Conservation (phyloP, 1,284 basidiomycete species). For the Ustilago curta region DNA sequence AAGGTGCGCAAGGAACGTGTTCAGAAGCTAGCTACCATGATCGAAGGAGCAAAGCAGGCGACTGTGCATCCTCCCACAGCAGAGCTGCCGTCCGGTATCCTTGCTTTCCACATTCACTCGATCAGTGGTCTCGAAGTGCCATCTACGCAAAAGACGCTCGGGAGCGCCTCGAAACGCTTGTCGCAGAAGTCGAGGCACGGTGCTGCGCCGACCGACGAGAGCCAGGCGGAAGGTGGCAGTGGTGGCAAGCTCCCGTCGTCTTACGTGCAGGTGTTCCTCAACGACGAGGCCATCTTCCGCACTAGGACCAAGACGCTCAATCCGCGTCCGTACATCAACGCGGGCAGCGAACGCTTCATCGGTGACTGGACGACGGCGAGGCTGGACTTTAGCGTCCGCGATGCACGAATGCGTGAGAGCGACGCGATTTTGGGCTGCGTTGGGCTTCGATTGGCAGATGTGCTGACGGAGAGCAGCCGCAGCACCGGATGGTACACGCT, state of each 20-base stretch:
- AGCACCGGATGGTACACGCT: conserved; percentile 58
- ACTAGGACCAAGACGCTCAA: conserved; percentile 63
- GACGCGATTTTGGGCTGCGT: conserved; percentile 64
- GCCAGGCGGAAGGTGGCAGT: conserved; percentile 43
- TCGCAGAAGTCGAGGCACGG: conserved; percentile 36
- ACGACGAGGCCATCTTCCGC: conserved; percentile 64
- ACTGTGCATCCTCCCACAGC: conserved; percentile 45
- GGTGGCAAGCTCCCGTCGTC: conserved; percentile 57
- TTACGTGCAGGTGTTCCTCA: conserved; percentile 64
- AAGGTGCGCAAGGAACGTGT: conserved; percentile 56
- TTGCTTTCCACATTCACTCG: conserved; percentile 64
- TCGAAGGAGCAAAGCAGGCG: conserved; percentile 55
- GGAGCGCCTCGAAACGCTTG: conserved; percentile 39
- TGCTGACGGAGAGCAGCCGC: conserved; percentile 46
- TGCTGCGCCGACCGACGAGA: conserved; percentile 37
- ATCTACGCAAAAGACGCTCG: conserved; percentile 47
- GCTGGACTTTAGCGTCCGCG: conserved; percentile 59
- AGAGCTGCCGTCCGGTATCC: conserved; percentile 53
- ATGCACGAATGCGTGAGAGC: conserved; percentile 58
- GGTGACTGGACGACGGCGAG: conserved; percentile 57
- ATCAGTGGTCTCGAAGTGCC: conserved; percentile 58
- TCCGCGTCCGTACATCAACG: conserved; percentile 63
- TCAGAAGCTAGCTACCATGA: conserved; percentile 47
- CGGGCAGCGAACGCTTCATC: conserved; percentile 59
- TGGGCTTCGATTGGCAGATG: conserved; percentile 51